Evolutionary conservation across 148 eudicot genomes (phyloP).

Genomic region (Rhododendron vialii): DNA sequence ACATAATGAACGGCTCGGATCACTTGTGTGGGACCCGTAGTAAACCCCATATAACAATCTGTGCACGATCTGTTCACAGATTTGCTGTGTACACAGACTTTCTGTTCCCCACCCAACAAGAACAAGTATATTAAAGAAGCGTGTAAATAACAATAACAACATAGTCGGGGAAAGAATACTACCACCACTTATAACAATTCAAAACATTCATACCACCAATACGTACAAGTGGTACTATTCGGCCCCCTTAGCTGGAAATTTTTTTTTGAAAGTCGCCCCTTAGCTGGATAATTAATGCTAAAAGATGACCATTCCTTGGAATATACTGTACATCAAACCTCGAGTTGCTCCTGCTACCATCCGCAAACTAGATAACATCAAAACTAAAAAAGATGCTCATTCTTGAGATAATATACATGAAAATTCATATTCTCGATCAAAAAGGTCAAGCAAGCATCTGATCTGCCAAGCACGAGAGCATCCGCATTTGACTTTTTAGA

Average conservation of each 20-base stretch:
- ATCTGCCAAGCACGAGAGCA: neutral
- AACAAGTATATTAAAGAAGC: neutral
- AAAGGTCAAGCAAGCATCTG: neutral
- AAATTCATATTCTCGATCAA: neutral
- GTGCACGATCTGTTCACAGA: too few relatives aligned
- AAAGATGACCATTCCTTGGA: neutral
- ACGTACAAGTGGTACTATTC: too few relatives aligned
- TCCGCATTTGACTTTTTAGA: too few relatives aligned
- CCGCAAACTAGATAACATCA: neutral
- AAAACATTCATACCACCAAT: too few relatives aligned
- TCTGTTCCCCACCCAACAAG: neutral
- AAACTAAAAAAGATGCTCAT: neutral
- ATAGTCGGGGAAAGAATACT: too few relatives aligned
- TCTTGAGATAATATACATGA: neutral
- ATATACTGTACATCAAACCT: neutral
- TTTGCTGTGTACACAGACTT: too few relatives aligned
- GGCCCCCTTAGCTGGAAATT: too few relatives aligned
- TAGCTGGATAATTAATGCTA: neutral
- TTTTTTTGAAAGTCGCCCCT: too few relatives aligned
- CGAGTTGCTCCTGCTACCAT: neutral
- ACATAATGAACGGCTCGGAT: too few relatives aligned
- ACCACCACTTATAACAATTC: neutral
- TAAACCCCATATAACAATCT: too few relatives aligned
- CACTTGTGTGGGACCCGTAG: too few relatives aligned
- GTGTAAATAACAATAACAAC: neutral